phyloP scores from a whole-genome alignment of 768 basidiomycete species.

The Collybiopsis luxurians region DNA sequence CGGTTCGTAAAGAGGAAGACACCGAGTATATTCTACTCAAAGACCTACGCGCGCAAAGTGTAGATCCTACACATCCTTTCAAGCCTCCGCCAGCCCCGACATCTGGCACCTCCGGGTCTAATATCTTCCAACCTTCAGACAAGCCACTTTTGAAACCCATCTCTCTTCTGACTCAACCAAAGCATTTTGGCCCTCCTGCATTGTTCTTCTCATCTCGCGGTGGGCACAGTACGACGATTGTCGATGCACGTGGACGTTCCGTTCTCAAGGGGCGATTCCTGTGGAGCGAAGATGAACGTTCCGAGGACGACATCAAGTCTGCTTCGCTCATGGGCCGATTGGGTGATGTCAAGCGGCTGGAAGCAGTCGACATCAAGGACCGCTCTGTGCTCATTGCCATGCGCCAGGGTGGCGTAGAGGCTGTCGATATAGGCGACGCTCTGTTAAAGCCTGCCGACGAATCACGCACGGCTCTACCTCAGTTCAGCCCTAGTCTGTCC shows the following conservation, averaged over 20 bases:
- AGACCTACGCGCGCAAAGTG: slow-evolving; percentile 72
- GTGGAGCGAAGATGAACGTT: slow-evolving; percentile 69
- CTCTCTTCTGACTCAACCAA: slow-evolving; percentile 74
- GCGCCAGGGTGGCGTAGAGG: slow-evolving; percentile 85
- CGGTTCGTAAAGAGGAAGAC: slow-evolving; percentile 77
- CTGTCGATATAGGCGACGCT: slow-evolving; percentile 76
- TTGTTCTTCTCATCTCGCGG: slow-evolving; percentile 88
- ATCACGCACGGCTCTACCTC: slow-evolving; percentile 69
- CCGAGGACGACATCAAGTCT: slow-evolving; percentile 36
- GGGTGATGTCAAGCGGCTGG: slow-evolving; percentile 81
- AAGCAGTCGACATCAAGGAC: slow-evolving; percentile 76
- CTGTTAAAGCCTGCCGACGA: slow-evolving; percentile 77
- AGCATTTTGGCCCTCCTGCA: slow-evolving; percentile 83
- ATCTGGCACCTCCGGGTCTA: slow-evolving; percentile 29
- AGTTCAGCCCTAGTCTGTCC: slow-evolving; percentile 60
- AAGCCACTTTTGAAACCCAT: slow-evolving; percentile 69
- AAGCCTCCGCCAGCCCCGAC: slow-evolving; percentile 42
- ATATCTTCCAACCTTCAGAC: slow-evolving; percentile 27
- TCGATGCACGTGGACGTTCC: slow-evolving; percentile 81
- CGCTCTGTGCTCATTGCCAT: slow-evolving; percentile 80
- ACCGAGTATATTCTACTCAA: slow-evolving; percentile 62
- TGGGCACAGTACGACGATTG: slow-evolving; percentile 84
- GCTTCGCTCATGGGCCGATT: slow-evolving; percentile 42
- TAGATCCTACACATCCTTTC: slow-evolving; percentile 84
- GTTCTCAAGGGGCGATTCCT: slow-evolving; percentile 78